These are phyloP conservation scores for Termitomyces sp. DNA, from an alignment of 768 basidiomycete genomes.

Conservation along the genomic window DNA sequence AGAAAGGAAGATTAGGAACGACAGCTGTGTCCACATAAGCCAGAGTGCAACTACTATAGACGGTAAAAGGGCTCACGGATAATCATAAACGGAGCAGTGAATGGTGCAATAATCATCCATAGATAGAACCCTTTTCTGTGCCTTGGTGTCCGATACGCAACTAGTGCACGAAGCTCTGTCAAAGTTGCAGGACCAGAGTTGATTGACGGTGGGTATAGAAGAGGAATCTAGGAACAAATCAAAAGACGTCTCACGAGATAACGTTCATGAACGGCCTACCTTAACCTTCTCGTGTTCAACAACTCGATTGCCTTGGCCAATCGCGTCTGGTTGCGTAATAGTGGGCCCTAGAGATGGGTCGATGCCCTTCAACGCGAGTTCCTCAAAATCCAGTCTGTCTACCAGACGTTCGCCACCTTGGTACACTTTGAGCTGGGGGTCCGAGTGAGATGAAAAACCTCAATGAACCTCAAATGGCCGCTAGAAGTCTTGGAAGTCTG, in stretches of 20 bases:
- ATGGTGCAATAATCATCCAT: constrained; percentile 64
- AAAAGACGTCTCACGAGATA: neutral
- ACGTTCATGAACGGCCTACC: neutral
- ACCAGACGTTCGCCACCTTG: constrained; percentile 63
- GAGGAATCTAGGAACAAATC: constrained; percentile 49
- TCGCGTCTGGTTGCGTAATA: constrained; percentile 23
- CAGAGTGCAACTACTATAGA: neutral
- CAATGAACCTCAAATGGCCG: too few species aligned
- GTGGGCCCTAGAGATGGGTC: constrained; percentile 69
- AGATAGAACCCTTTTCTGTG: constrained; percentile 64
- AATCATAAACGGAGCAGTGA: constrained; percentile 74
- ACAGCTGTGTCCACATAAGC: constrained; percentile 42
- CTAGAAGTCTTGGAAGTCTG: too few species aligned
- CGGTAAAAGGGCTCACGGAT: constrained; percentile 52
- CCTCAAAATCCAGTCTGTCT: constrained; percentile 78
- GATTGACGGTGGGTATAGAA: constrained; percentile 53
- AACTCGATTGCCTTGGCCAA: constrained; percentile 15
- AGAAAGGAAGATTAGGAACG: constrained; percentile 81
- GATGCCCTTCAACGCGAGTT: constrained; percentile 68
- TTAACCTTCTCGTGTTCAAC: constrained; percentile 14
- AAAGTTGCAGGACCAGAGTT: constrained; percentile 30
- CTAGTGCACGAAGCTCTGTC: constrained; percentile 47
- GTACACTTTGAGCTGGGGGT: constrained; percentile 52
- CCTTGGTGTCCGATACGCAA: constrained; percentile 53
- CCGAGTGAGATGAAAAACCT: neutral